Conservation (phyloP, 202 grass and related monocot species). For the Panicum virgatum region DNA sequence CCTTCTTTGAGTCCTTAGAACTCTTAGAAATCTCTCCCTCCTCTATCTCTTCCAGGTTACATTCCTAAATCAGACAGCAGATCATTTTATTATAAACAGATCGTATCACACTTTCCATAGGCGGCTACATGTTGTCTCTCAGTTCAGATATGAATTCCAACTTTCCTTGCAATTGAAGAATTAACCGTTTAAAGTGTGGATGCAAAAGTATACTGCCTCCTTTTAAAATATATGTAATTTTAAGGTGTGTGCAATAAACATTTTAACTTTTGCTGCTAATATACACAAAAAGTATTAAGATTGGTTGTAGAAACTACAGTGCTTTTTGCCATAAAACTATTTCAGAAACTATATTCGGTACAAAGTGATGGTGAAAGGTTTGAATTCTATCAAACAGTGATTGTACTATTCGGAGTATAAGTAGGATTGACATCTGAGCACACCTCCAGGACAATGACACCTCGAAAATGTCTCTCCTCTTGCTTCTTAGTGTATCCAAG, state of each 20-base stretch:
- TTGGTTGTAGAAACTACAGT: not conserved
- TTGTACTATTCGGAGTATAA: not conserved
- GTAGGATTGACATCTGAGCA: conserved; percentile 29
- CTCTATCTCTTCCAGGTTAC: conserved; percentile 94
- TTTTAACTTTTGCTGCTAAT: not conserved
- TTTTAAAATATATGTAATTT: conserved; percentile 10
- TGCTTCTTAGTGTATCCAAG: conserved; percentile 99
- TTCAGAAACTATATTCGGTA: not conserved
- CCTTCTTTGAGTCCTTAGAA: conserved; percentile 93
- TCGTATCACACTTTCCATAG: not conserved
- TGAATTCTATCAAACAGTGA: not conserved
- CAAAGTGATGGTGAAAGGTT: not conserved
- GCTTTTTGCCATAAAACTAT: not conserved
- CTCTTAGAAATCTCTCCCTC: conserved; percentile 87
- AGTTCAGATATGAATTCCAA: conserved; percentile 34
- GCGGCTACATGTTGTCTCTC: not conserved
- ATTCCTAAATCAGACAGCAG: conserved; percentile 65
- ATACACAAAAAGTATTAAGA: not conserved
- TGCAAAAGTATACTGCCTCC: not conserved
- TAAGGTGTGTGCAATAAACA: not conserved
- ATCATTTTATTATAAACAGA: conserved; percentile 28
- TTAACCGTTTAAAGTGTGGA: not conserved
- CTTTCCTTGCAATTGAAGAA: not conserved
- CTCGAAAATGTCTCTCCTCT: conserved; percentile 96
- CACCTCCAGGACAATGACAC: conserved; percentile 93